Base-by-base conservation (phyloP, 345 rosid species). In the Salix arbutifolia region DNA sequence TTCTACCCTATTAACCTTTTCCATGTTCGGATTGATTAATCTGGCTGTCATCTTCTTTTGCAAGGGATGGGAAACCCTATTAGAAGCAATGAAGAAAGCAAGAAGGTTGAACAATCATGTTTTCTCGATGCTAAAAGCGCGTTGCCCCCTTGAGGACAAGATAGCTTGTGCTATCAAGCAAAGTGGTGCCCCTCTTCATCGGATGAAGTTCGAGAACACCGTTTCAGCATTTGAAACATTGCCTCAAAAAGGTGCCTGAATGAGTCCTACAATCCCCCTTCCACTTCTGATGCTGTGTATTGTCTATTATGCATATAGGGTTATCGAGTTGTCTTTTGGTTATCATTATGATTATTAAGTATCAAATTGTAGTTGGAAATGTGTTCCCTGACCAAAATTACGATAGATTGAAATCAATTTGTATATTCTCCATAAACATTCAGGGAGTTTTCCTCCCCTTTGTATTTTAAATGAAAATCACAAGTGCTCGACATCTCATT, bases 21-120 rank as follows among this genome's bases (percentile, higher is more conserved):
- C 25, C 33, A 17, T 42, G 23, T 65, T 60, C 11, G 14, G 65
- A 58, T 23, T 70, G 70, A 10, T 64, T 70, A 25, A 37, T 53
- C 2, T 16, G 17, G 7, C 21, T 60, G 3, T 8, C 7, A 37
- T 70, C 10, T n/a, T 81, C 40, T 37, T 65, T 53, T 67, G 31
- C 25, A 67, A 96, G 98, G 98, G 97, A 74, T 94, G 97, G 99
- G 99, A 96, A 80, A 85, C 79, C 33, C 78, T 92, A 61, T 70
- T 96, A 77, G 99, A 96, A 80, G 97, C 98, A 65, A 91, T 96
- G 97, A 96, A 92, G 91, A 96, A 96, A 85, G 94, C 98, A 53
- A 87, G 98, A 83, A 84, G 98, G 80, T 74, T 96, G 87, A 96
- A 94, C 88, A 96, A 93, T 76, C 99, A 96, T 61, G 99, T 96